phyloP scores from a whole-genome alignment of 2,329 filamentous ascomycete species.

The Arthroderma sp. region DNA sequence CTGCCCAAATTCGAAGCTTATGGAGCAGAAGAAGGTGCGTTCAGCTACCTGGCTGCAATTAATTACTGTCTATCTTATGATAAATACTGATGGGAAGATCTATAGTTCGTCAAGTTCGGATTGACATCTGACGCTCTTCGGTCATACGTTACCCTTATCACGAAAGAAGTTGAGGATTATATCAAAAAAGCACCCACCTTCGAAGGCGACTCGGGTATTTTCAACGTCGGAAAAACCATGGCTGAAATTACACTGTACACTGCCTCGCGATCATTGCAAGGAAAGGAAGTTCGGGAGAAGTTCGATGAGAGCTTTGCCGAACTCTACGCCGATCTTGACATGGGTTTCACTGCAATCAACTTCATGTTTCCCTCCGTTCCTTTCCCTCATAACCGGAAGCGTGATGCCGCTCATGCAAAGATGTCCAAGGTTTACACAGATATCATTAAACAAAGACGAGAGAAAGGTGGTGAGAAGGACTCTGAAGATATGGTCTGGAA shows the following conservation, averaged over 20 bases:
- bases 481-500: slow-evolving; percentile 78
- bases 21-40: slow-evolving; percentile 86
- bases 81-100: too few species aligned
- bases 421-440: slow-evolving; percentile 73
- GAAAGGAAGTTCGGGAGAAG: slow-evolving; percentile 64
- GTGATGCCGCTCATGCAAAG: slow-evolving; percentile 65
- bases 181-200: slow-evolving; percentile 54
- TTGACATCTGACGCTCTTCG: slow-evolving; percentile 49
- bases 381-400: slow-evolving; percentile 73
- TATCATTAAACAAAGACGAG: slow-evolving; percentile 61
- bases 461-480: slow-evolving; percentile 37
- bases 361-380: slow-evolving; percentile 83
- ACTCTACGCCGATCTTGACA: slow-evolving; percentile 78
- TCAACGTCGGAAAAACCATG: slow-evolving; percentile 63
- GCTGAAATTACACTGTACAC: slow-evolving; percentile 84
- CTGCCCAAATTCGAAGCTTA: slow-evolving; percentile 79
- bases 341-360: slow-evolving; percentile 80
- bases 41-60: background rate
- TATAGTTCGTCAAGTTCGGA: slow-evolving; percentile 50
- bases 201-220: slow-evolving; percentile 53
- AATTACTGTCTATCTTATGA: too few species aligned
- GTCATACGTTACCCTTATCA: slow-evolving; percentile 67
- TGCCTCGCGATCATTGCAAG: slow-evolving; percentile 72
- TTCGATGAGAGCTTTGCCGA: slow-evolving; percentile 71
- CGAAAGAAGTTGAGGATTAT: slow-evolving; percentile 59